These are phyloP conservation scores for Quercus wislizeni DNA, from an alignment of 306 rosid genomes.

Conservation along the genomic window DNA sequence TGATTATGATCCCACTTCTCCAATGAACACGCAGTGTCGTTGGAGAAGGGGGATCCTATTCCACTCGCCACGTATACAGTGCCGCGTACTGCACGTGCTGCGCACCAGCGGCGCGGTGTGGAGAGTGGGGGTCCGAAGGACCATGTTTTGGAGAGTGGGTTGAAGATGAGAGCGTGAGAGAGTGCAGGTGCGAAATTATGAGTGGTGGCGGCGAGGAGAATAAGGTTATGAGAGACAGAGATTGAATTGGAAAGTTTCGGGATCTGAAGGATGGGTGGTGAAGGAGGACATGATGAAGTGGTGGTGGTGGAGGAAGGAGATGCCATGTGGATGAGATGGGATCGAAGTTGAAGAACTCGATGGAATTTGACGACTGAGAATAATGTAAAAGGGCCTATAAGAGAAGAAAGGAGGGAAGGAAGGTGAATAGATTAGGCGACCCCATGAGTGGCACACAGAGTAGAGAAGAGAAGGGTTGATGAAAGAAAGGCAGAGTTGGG, in stretches of 20 bases:
- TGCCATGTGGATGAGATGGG: constrained; percentile 59
- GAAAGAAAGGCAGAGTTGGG: constrained; percentile 53
- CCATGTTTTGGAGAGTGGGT: constrained; percentile 44
- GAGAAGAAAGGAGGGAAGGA: constrained; percentile 71
- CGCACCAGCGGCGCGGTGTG: constrained; percentile 84
- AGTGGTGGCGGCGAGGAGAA: constrained; percentile 78
- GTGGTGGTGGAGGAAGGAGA: constrained; percentile 46
- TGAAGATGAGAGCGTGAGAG: constrained; percentile 57
- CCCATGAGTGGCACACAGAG: constrained; percentile 66
- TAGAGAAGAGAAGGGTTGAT: constrained; percentile 51
- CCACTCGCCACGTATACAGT: constrained; percentile 71
- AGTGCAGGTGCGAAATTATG: constrained; percentile 59
- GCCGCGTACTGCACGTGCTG: constrained; percentile 29
- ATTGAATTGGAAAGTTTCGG: constrained; percentile 66
- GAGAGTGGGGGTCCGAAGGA: constrained; percentile 47
- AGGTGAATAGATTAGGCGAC: constrained; percentile 60
- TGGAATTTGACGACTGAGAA: constrained; percentile 15
- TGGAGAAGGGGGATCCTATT: constrained; percentile 62
- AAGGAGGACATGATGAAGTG: constrained; percentile 45
- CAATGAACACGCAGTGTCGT: constrained; percentile 44
- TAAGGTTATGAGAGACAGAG: constrained; percentile 44
- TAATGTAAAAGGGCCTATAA: constrained; percentile 52
- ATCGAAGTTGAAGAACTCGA: constrained; percentile 48
- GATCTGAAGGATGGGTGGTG: constrained; percentile 86
- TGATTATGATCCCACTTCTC: constrained; percentile 42